A percentile compares a stretch with the other conserved stretches of the same genome.
Conservation (phyloP, 208 protist genomes). For the Trypanosoma boissoni region DNA sequence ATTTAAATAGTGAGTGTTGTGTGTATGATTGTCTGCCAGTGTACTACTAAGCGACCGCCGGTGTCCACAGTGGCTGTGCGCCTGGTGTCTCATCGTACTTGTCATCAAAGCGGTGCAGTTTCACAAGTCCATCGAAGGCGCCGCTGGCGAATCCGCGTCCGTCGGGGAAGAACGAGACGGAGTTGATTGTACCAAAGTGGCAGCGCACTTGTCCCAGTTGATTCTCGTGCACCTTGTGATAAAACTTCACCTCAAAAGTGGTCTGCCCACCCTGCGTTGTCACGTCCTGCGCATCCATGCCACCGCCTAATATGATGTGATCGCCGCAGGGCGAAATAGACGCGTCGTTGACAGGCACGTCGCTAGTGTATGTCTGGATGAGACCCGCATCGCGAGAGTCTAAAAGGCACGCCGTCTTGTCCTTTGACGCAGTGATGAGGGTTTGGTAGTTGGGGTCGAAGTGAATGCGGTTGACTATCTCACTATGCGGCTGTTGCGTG, state of each 20-base stretch:
- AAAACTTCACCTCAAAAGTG: conserved; percentile 97
- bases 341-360: conserved; percentile 96
- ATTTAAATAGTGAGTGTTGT: too few relatives aligned
- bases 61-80: conserved; percentile 57
- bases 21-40: not conserved
- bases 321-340: conserved; percentile 91
- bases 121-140: conserved; percentile 95
- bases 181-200: conserved; percentile 99
- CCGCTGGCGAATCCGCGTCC: conserved; percentile 92
- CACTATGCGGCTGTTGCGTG: conserved; percentile 63
- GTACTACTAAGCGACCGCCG: conserved; percentile 14
- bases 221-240: conserved; percentile 94
- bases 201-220: conserved; percentile 95
- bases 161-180: conserved; percentile 94
- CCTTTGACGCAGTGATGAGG: conserved; percentile 93
- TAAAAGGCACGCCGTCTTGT: conserved; percentile 94
- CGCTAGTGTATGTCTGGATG: conserved; percentile 95
- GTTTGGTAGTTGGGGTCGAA: conserved; percentile 89
- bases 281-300: conserved; percentile 95
- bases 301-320: conserved; percentile 95
- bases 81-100: conserved; percentile 86
- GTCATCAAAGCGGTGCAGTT: conserved; percentile 94
- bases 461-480: conserved; percentile 75
- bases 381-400: conserved; percentile 91
- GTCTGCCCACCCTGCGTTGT: conserved; percentile 89